Base-by-base conservation (phyloP, 2,329 filamentous ascomycete genomes). In the Fusarium chuoi region DNA sequence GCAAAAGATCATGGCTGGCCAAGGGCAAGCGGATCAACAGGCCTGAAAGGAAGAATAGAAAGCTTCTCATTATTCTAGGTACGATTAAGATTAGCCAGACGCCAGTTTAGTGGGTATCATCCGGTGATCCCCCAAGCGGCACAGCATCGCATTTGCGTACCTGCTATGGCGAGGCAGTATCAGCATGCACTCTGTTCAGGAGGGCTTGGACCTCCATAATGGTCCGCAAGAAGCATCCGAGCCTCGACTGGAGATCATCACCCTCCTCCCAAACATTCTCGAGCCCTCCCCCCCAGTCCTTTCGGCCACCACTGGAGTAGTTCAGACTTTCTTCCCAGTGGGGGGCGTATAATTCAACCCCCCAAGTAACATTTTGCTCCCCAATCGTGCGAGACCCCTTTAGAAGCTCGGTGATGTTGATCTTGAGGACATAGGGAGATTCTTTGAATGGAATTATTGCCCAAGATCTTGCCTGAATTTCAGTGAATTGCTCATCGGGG, bases 1-100 rank as follows among this genome's bases (percentile, higher is more conserved):
- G 69, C 83, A 84, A 73, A 86, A 86, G 76, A 81, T 84, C 44
- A 83, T 86, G 82, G 82, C 83, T 49, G 77, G 77, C 33, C 81
- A 82, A 65, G 78, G 67, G 17, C 76, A 78, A 22, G 73, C 72
- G 52, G 77, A 75, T 26, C 71, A 68, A 54, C 67, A 77, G 33
- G 70, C 76, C 38, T 78, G 62, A 74, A 66, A 57, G 60, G n/a
- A 11, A 18, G 54, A 38, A 42, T n/a, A 24, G 22, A 55, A 55
- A 55, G 36, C 26, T 35, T 39, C 36, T 36, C 55, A 56, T 39
- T 35, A 30, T 65, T 59, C n/a, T 42, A 38, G 26, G 52, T 52
- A 33, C 26, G 30, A 41, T 41, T 45, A n/a, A 49, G 54, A 58
- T 48, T 65, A 73, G 62, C 55, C 41, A 61, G 46, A 39, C 35